Base-by-base conservation (phyloP, 2,329 filamentous ascomycete genomes). In the Aureobasidium musti region DNA sequence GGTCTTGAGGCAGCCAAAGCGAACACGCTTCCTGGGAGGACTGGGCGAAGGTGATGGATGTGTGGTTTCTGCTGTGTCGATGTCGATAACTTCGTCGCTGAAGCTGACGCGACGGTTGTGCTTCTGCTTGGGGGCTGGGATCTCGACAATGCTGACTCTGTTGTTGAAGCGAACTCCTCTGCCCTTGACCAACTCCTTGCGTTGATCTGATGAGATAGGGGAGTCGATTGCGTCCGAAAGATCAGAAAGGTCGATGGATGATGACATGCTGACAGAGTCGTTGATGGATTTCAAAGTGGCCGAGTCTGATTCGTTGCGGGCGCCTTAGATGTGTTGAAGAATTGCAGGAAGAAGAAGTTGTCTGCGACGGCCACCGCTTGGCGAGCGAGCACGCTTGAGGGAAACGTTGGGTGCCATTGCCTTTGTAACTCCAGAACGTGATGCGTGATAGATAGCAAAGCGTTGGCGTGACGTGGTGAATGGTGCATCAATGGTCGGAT, bases 51-150 rank as follows among this genome's bases (percentile, higher is more conserved):
- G 59, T 14, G 47, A 54, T 19, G 39, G 2, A 21, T 33, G 35
- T 21, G 21, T 30, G 50, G 23, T 5, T 19, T 49, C 52, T 23
- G 28, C 64, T 7, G 64, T 60, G 28, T 60, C 64, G 35, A 66
- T 66, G 45, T 66, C 64, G 64, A 66, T 41, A 23, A 66, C 45
- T 17, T 60, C 35, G 45, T 66, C 64, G 33, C 53, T 60, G 54
- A 66, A 66, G 21, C 35, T 66, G 35, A 66, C 64, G 19, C 53
- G 53, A n/a, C 14, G 26, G 26, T 19, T 4, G n/a, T 66, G 37
- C 7, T 17, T 11, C 21, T 50, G 64, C 7, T 66, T 41, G 11
- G 53, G 52, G 11, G 37, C 26, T 50, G 53, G 53, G 5, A 66
- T 52, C 11, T 66, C 53, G 45, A 66, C 53, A 13, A 66, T 35